Conservation (phyloP, 2,329 filamentous ascomycete species). For the Alternaria gaisen region DNA sequence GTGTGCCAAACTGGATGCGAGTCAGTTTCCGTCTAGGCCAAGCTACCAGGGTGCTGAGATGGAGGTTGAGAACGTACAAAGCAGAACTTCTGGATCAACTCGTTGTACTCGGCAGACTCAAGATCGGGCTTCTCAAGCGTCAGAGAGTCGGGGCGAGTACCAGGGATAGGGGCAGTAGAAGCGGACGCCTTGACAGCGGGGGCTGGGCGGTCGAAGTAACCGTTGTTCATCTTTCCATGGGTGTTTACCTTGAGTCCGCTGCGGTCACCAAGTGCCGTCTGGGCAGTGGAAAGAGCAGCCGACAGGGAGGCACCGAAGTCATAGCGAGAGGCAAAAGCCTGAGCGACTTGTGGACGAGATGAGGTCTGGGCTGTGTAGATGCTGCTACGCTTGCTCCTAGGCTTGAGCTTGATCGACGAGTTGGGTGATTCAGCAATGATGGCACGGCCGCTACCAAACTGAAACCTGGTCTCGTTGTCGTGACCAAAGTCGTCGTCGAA, state of each 20-base stretch:
- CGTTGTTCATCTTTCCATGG: slow-evolving; percentile 27
- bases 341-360: slow-evolving; percentile 62
- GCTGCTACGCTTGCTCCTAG: slow-evolving; percentile 67
- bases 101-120: slow-evolving; percentile 90
- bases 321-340: slow-evolving; percentile 90
- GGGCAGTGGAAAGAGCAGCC: slow-evolving; percentile 80
- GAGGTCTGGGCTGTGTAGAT: slow-evolving; percentile 66
- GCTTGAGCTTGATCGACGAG: slow-evolving; percentile 73
- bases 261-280: slow-evolving; percentile 68
- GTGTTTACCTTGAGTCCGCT: slow-evolving; percentile 55
- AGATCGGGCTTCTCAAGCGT: slow-evolving; percentile 73
- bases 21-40: slow-evolving; percentile 53
- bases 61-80: slow-evolving; percentile 82
- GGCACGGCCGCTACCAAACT: slow-evolving; percentile 52
- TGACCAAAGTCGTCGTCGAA: slow-evolving; percentile 76
- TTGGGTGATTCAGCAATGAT: slow-evolving; percentile 67
- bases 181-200: slow-evolving; percentile 47
- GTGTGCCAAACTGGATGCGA: slow-evolving; percentile 60
- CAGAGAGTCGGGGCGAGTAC: slow-evolving; percentile 62
- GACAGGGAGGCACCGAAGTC: slow-evolving; percentile 93
- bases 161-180: slow-evolving; percentile 48
- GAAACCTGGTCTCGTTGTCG: slow-evolving; percentile 60
- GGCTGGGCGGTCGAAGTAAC: slow-evolving; percentile 53
- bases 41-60: slow-evolving; percentile 44
- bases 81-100: slow-evolving; percentile 98